phyloP scores from a whole-genome alignment of 148 eudicot genomes.

The Fagopyrum tataricum region DNA sequence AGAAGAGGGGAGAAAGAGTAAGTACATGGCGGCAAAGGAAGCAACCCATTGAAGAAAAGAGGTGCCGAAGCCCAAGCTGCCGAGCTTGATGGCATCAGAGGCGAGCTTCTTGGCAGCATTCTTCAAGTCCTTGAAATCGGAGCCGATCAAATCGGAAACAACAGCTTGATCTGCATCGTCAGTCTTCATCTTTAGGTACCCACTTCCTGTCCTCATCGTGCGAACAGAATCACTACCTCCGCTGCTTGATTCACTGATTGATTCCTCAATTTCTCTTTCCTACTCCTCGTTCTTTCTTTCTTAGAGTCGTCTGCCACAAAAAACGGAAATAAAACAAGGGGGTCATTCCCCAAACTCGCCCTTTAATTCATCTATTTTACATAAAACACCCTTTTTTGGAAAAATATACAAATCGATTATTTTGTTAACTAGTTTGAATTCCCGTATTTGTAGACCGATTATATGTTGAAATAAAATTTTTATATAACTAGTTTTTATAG shows the following conservation, averaged over 20 bases:
- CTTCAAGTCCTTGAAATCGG: constrained; percentile 42
- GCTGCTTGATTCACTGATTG: not conserved
- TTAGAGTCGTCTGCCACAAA: too few relatives aligned
- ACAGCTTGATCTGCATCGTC: constrained; percentile 19
- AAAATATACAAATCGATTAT: too few relatives aligned
- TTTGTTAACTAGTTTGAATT: too few relatives aligned
- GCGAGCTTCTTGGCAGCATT: constrained; percentile 42
- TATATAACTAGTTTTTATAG: too few relatives aligned
- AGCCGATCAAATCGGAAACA: constrained; percentile 21
- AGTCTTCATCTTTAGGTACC: constrained; percentile 44
- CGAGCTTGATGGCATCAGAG: constrained; percentile 45
- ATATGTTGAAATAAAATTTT: too few relatives aligned
- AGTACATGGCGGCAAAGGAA: constrained; percentile 57
- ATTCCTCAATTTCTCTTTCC: not conserved
- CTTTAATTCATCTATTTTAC: too few relatives aligned
- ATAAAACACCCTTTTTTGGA: too few relatives aligned
- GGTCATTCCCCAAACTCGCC: too few relatives aligned
- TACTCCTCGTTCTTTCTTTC: not conserved
- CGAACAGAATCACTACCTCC: not conserved
- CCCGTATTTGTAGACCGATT: too few relatives aligned
- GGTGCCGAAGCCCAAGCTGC: constrained; percentile 43
- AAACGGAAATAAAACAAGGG: too few relatives aligned
- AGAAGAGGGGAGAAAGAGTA: constrained; percentile 13
- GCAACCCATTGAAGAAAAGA: constrained; percentile 62
- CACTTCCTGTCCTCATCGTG: constrained; percentile 5